These are phyloP conservation scores for Myxozyma udenii DNA, from an alignment of 805 yeast species.

Conservation along the genomic window DNA sequence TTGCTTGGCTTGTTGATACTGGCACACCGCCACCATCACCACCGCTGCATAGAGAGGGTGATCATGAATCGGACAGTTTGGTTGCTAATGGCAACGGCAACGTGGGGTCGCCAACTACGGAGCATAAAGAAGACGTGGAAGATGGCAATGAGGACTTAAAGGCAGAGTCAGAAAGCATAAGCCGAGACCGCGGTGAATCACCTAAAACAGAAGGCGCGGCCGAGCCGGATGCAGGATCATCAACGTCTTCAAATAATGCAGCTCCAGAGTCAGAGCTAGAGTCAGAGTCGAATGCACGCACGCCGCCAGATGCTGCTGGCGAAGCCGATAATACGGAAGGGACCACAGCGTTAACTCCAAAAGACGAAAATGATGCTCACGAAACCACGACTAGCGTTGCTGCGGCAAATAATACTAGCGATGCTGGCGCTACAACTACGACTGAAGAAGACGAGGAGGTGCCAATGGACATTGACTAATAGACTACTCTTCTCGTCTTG, in stretches of 20 bases:
- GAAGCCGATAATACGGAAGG: neutral
- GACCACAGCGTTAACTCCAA: neutral
- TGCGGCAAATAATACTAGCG: neutral
- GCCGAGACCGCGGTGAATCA: neutral
- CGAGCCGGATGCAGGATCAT: neutral
- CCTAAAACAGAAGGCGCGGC: neutral
- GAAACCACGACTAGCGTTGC: neutral
- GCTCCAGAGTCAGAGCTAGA: too few relatives aligned
- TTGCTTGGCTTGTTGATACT: constrained; percentile 33
- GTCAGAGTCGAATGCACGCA: neutral
- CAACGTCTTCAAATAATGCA: neutral
- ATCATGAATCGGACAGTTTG: neutral
- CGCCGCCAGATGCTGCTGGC: neutral
- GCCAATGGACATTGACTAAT: constrained; percentile 4
- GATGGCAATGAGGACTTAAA: too few relatives aligned
- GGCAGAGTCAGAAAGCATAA: too few relatives aligned
- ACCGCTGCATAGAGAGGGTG: neutral
- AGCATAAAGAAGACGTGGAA: too few relatives aligned
- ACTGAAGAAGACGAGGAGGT: neutral
- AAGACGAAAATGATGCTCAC: neutral
- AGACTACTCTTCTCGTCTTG: too few relatives aligned
- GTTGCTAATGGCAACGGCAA: neutral
- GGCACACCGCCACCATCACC: constrained; percentile 28
- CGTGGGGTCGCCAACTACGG: too few relatives aligned
- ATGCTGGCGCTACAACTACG: neutral